phyloP scores from a whole-genome alignment of 202 grass and related monocot species.

The Carex sylvatica region DNA sequence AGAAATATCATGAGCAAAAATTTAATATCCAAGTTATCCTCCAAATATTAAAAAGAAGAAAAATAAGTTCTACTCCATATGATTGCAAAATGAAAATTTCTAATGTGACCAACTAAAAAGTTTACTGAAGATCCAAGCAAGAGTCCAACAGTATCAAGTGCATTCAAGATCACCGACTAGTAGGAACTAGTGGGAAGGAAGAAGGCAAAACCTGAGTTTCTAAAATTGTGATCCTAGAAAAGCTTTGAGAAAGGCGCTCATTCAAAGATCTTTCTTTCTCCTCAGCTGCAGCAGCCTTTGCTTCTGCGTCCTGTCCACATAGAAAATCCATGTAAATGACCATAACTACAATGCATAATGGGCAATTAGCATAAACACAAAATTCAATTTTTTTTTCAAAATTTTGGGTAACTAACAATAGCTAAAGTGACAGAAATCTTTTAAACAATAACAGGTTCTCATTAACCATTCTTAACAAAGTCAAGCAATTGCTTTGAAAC shows the following conservation, averaged over 20 bases:
- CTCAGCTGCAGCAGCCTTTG: slow-evolving; percentile 90
- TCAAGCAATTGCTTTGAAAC: slow-evolving; percentile 6
- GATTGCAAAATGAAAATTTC: no score
- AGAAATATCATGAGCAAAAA: neutral
- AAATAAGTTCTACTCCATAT: neutral
- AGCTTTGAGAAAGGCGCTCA: slow-evolving; percentile 83
- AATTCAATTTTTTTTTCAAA: neutral
- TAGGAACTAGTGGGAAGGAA: neutral
- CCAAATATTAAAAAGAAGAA: neutral
- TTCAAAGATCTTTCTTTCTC: slow-evolving; percentile 84
- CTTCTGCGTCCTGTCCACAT: slow-evolving; percentile 81
- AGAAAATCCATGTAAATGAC: neutral
- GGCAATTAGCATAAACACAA: neutral
- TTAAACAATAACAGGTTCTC: neutral
- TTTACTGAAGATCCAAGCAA: neutral
- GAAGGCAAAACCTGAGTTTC: slow-evolving; percentile 77
- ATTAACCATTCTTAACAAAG: neutral
- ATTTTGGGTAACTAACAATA: neutral
- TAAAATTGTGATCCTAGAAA: slow-evolving; percentile 79
- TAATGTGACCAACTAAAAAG: neutral
- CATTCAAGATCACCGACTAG: neutral
- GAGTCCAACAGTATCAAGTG: neutral
- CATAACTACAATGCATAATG: slow-evolving; percentile 1
- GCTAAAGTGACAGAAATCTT: neutral
- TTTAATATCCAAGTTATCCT: neutral